A percentile compares a stretch with the other conserved stretches of the same genome.
phyloP scores from a whole-genome alignment of 169 alveolate genomes.

The Plasmodium vinckei region DNA sequence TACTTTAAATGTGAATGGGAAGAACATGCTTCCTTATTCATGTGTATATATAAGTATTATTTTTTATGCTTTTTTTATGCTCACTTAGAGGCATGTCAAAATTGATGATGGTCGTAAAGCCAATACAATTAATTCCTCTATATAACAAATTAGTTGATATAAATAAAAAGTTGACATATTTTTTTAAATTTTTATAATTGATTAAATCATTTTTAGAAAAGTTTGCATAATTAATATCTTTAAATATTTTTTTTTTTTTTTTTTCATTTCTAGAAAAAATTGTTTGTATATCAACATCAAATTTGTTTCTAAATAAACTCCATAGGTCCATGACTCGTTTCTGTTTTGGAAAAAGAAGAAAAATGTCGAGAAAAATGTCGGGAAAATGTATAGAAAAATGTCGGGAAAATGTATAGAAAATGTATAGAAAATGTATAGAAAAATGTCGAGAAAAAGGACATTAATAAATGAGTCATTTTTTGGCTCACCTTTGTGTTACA shows the following conservation, averaged over 20 bases:
- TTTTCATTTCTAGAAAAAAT: constrained; percentile 41
- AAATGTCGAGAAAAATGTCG: no score
- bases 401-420: neutral
- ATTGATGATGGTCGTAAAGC: constrained; percentile 55
- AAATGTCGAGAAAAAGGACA: no score
- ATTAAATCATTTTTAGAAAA: constrained; percentile 54
- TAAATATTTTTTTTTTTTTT: constrained; percentile 46
- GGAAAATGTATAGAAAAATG: neutral
- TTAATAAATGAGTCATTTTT: no score
- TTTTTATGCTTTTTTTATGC: neutral
- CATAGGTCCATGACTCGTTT: constrained; percentile 50
- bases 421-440: neutral
- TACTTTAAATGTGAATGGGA: neutral
- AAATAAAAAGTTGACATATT: constrained; percentile 60
- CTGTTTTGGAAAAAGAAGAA: neutral
- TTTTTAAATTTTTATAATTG: constrained; percentile 46
- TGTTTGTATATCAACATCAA: constrained; percentile 65
- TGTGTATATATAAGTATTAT: neutral
- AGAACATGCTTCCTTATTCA: neutral
- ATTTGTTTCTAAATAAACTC: constrained; percentile 57
- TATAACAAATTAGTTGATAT: constrained; percentile 54
- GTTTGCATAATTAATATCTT: constrained; percentile 59
- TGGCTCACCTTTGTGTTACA: constrained; percentile 55
- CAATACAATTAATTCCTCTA: constrained; percentile 69
- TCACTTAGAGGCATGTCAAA: constrained; percentile 59